Evolutionary conservation across 2,329 filamentous ascomycete genomes (phyloP), one percentile per base, ranked within the genome.

Genomic region (Apiospora saccharicola): DNA sequence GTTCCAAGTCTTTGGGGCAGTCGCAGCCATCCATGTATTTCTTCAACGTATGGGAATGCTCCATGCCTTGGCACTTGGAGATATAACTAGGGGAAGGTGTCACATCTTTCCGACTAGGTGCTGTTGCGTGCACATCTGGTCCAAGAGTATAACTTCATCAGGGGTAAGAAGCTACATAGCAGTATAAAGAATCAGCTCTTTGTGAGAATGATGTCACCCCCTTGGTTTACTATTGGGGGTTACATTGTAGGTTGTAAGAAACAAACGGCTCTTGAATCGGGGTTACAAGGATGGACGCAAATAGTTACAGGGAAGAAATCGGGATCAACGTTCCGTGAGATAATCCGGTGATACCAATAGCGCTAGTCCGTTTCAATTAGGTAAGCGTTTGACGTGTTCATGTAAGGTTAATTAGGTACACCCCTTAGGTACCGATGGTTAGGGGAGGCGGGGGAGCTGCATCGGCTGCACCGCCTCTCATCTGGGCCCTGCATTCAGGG

Each of bases 391-490:
- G 53, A 37, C 53, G 53, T 34, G 30, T 61, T 61, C 53, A 64
- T 41, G 57, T 64, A 41, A 64, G 57, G 13, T 61, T 64, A 64
- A 64, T 41, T 64, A 41, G 57, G 34, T 64, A 64, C 57, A 41
- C n/a, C 22, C 10, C 30, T 6, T 64, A 64, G 34, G 57, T 64
- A 64, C 57, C 53, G 19, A 61, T 61, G 30, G 53, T 61, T 61
- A 61, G 53, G 53, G 53, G 53, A 64, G 57, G 57, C 57, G 57
- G 57, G 57, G 57, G 57, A 64, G 57, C 57, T 64, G 57, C 57
- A 41, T 64, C 57, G 57, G 34, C 57, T 64, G 57, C 57, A 64
- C 57, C 34, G 57, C 57, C 57, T 64, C 57, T 64, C n/a, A 64
- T 41, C 57, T 64, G 10, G 57, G 57, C 57, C 57, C 57, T 64